Evolutionary conservation across 129 eudicot species (phyloP).

Genomic region (Erigeron canadensis): DNA sequence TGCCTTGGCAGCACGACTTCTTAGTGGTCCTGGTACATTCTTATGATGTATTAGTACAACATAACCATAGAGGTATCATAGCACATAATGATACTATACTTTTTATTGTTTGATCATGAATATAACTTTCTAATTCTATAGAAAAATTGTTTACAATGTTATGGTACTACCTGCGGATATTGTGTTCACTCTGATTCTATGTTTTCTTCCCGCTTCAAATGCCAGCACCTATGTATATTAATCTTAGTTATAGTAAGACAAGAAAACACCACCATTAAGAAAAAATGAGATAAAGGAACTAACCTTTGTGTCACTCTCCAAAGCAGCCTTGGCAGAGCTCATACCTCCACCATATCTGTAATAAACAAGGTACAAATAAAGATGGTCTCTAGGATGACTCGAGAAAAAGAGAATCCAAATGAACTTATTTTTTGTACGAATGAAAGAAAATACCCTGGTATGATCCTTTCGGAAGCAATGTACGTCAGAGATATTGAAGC

Average conservation of each 20-base stretch:
- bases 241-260: not conserved
- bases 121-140: not conserved
- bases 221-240: conserved; percentile 4
- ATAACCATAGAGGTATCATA: not conserved
- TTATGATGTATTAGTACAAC: not conserved
- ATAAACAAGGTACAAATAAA: not conserved
- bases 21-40: conserved; percentile 63
- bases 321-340: conserved; percentile 96
- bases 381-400: not conserved
- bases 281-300: conserved; percentile 5
- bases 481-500: conserved; percentile 17
- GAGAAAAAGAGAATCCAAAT: not conserved
- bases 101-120: not conserved
- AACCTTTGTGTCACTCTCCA: conserved; percentile 88
- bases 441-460: conserved; percentile 6
- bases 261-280: not conserved
- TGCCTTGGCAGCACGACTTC: conserved; percentile 91
- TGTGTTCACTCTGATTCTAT: conserved; percentile 21
- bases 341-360: conserved; percentile 94
- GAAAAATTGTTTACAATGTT: not conserved
- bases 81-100: not conserved
- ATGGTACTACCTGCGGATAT: conserved; percentile 17
- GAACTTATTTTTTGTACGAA: not conserved
- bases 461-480: conserved; percentile 21
- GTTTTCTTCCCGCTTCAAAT: conserved; percentile 22